These are phyloP conservation scores for Aureobasidium sp. DNA, from an alignment of 2,329 filamentous ascomycete species.

Conservation along the genomic window DNA sequence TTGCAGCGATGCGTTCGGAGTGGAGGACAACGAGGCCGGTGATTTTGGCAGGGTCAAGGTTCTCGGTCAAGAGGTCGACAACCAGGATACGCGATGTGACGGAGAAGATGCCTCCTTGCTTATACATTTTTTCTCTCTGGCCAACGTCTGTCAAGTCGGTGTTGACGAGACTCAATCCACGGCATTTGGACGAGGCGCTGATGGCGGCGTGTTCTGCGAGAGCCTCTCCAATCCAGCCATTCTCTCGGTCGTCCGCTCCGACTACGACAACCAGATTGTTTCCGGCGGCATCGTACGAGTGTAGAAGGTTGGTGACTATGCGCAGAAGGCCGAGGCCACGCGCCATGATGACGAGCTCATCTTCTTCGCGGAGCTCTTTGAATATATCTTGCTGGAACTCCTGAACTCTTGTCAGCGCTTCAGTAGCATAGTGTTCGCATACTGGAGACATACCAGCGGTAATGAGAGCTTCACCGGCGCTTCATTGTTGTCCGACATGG, in stretches of 20 bases:
- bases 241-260: conserved; percentile 85
- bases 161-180: conserved; percentile 85
- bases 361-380: conserved; percentile 78
- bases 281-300: conserved; percentile 92
- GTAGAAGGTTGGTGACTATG: conserved; percentile 89
- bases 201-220: conserved; percentile 91
- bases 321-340: conserved; percentile 87
- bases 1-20: conserved; percentile 77
- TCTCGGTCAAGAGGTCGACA: conserved; percentile 79
- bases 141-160: conserved; percentile 87
- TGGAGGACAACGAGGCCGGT: conserved; percentile 84
- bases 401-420: conserved; percentile 26
- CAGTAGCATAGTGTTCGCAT: not conserved
- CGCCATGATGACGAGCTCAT: conserved; percentile 88
- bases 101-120: conserved; percentile 82
- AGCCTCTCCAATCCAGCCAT: conserved; percentile 94
- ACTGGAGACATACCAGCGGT: conserved; percentile 48
- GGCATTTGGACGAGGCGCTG: conserved; percentile 71
- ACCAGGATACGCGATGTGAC: conserved; percentile 93
- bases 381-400: conserved; percentile 95
- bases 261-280: conserved; percentile 87
- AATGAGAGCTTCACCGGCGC: conserved; percentile 71
- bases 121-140: conserved; percentile 85
- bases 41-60: conserved; percentile 75
- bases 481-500: conserved; percentile 18